Percentiles rank a stretch among this genome's conserved stretches.
Evolutionary conservation across 495 filamentous ascomycete genomes (phyloP).

Genomic region (Xylaria palmicola): DNA sequence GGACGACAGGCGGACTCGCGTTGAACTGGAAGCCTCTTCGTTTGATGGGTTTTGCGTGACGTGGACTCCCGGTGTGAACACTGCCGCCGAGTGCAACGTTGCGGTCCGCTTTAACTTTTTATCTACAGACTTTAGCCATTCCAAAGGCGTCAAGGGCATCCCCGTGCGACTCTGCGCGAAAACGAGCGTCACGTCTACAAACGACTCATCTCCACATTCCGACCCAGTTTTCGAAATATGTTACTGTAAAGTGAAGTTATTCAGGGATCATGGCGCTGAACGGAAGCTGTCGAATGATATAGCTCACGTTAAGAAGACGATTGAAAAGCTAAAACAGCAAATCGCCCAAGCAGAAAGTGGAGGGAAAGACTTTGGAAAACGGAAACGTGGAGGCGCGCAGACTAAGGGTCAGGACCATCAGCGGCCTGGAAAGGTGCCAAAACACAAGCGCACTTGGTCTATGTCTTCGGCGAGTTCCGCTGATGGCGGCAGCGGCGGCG

Average conservation of each 20-base stretch:
- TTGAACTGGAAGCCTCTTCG: slow-evolving; percentile 78
- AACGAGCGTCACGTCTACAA: slow-evolving; percentile 62
- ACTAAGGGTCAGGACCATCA: slow-evolving; percentile 49
- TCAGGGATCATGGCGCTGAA: slow-evolving; percentile 94
- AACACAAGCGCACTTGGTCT: slow-evolving; percentile 95
- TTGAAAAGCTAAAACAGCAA: slow-evolving; percentile 83
- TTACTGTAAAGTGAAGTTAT: slow-evolving; percentile 95
- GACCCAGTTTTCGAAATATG: slow-evolving; percentile 60
- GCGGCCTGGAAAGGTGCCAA: slow-evolving; percentile 72
- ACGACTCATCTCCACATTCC: slow-evolving; percentile 41
- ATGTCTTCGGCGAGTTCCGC: slow-evolving; percentile 82
- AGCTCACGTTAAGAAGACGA: slow-evolving; percentile 89
- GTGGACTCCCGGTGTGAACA: slow-evolving; percentile 71
- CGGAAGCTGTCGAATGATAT: slow-evolving; percentile 92
- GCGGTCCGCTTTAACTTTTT: slow-evolving; percentile 96
- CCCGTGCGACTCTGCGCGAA: slow-evolving; percentile 90
- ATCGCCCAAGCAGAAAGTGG: slow-evolving; percentile 85
- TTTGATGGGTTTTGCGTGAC: slow-evolving; percentile 91
- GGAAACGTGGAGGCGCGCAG: slow-evolving; percentile 70
- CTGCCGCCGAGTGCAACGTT: slow-evolving; percentile 69
- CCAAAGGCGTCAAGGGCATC: slow-evolving; percentile 96
- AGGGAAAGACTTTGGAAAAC: slow-evolving; percentile 82
- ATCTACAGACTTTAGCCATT: slow-evolving; percentile 97
- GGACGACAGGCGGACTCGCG: slow-evolving; percentile 66
- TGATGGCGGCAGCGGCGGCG: slow-evolving; percentile 45